phyloP scores from a whole-genome alignment of 805 yeast genomes.

The Nakazawaea ernobii region DNA sequence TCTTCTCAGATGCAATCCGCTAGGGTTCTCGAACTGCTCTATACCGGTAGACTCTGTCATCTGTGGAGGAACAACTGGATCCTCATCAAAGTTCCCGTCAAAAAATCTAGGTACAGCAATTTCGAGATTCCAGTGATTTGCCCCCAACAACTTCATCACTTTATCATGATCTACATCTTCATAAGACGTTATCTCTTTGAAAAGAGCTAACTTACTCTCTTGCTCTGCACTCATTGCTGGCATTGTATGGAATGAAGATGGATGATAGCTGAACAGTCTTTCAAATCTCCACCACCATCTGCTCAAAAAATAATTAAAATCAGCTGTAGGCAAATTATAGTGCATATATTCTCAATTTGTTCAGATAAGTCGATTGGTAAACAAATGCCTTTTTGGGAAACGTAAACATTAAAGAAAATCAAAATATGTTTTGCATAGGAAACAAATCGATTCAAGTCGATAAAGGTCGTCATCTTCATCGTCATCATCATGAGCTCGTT shows the following conservation, averaged over 20 bases:
- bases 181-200: slow-evolving; percentile 45
- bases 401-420: too few relatives aligned
- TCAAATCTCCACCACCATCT: too few relatives aligned
- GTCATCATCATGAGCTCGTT: slow-evolving; percentile 1
- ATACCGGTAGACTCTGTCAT: slow-evolving; percentile 1
- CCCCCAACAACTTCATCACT: slow-evolving; percentile 39
- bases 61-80: neutral
- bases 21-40: neutral
- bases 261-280: too few relatives aligned
- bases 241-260: slow-evolving; percentile 12
- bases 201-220: slow-evolving; percentile 37
- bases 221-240: slow-evolving; percentile 27
- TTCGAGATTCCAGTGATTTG: slow-evolving; percentile 58
- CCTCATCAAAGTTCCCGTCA: slow-evolving; percentile 43
- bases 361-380: too few relatives aligned
- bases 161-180: slow-evolving; percentile 41
- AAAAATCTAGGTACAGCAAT: slow-evolving; percentile 55
- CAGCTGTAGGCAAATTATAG: too few relatives aligned
- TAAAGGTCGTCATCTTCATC: neutral
- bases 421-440: too few relatives aligned
- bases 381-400: too few relatives aligned
- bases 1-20: slow-evolving; percentile 5
- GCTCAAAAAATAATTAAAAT: too few relatives aligned
- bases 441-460: too few relatives aligned
- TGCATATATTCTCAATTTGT: too few relatives aligned